These are phyloP conservation scores for Pythium aristosporum DNA, from an alignment of 352 stramenopile species.

Conservation along the genomic window DNA sequence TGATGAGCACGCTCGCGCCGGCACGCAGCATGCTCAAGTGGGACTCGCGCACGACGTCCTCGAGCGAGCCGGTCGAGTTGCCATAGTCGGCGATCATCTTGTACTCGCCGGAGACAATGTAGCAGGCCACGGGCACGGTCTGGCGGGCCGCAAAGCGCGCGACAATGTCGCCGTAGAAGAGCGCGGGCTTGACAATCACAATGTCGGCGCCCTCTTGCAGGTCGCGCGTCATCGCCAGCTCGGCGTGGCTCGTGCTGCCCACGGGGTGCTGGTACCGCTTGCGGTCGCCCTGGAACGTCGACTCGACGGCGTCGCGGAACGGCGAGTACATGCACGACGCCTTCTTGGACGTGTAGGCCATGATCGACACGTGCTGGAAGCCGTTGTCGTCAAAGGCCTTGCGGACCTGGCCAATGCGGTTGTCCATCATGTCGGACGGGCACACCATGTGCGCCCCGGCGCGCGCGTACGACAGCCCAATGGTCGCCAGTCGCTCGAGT, in stretches of 20 bases:
- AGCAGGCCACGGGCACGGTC: conserved; percentile 95
- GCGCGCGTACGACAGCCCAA: conserved; percentile 94
- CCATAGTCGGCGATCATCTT: conserved; percentile 98
- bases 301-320: conserved; percentile 98
- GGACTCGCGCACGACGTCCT: conserved; percentile 82
- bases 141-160: conserved; percentile 90
- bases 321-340: conserved; percentile 95
- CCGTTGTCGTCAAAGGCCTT: conserved; percentile 93
- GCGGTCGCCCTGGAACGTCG: conserved; percentile 90
- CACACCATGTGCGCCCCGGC: conserved; percentile 97
- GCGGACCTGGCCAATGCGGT: conserved; percentile 95
- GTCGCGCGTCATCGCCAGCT: conserved; percentile 78
- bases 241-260: conserved; percentile 78
- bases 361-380: conserved; percentile 98
- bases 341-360: conserved; percentile 99
- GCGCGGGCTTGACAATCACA: conserved; percentile 98
- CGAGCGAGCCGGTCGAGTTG: conserved; percentile 75
- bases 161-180: conserved; percentile 99
- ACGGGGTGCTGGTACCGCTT: conserved; percentile 98
- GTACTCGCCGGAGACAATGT: conserved; percentile 99
- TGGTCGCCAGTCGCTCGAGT: conserved; percentile 94
- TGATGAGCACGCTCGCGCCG: conserved; percentile 94
- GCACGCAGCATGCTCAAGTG: conserved; percentile 49
- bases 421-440: conserved; percentile 97
- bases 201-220: conserved; percentile 95